phyloP scores from a whole-genome alignment of 495 filamentous ascomycete species.

The Neurospora tetrasperma region DNA sequence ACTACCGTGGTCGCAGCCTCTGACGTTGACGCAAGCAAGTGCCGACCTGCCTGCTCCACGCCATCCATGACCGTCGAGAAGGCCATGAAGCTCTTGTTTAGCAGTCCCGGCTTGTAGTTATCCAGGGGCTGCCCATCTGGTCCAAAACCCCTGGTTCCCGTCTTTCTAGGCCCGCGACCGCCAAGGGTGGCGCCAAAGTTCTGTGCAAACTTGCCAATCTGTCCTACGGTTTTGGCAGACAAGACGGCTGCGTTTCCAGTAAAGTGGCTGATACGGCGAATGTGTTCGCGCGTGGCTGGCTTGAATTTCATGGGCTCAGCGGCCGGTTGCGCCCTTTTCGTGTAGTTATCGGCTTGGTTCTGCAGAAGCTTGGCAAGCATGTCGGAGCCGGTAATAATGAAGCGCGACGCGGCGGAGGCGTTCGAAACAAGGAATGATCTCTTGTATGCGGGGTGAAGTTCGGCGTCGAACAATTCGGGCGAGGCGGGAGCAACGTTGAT shows the following conservation, averaged over 20 bases:
- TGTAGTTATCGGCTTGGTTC: conserved; percentile 69
- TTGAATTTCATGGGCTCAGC: conserved; percentile 78
- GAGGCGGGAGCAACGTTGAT: conserved; percentile 68
- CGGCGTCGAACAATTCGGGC: conserved; percentile 68
- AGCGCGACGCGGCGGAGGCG: conserved; percentile 78
- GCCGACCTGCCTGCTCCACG: conserved; percentile 72
- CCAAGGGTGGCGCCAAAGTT: conserved; percentile 71
- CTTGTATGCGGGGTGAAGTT: conserved; percentile 81
- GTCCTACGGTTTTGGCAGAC: conserved; percentile 77
- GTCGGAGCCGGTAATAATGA: conserved; percentile 80
- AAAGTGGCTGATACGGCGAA: conserved; percentile 75
- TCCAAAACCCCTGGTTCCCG: conserved; percentile 43
- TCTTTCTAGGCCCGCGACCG: conserved; percentile 48
- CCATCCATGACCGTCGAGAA: conserved; percentile 94
- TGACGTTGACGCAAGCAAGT: conserved; percentile 60
- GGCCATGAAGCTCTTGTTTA: conserved; percentile 93
- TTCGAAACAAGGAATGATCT: conserved; percentile 79
- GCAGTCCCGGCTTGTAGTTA: conserved; percentile 73
- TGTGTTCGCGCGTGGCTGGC: conserved; percentile 70
- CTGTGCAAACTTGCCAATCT: conserved; percentile 71
- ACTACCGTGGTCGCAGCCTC: conserved; percentile 72
- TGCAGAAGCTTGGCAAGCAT: conserved; percentile 68
- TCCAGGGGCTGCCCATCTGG: conserved; percentile 52
- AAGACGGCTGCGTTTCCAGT: conserved; percentile 66
- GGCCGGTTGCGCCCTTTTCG: conserved; percentile 63